Base-by-base conservation (phyloP, 352 stramenopile genomes). In the Detonula confervacea region DNA sequence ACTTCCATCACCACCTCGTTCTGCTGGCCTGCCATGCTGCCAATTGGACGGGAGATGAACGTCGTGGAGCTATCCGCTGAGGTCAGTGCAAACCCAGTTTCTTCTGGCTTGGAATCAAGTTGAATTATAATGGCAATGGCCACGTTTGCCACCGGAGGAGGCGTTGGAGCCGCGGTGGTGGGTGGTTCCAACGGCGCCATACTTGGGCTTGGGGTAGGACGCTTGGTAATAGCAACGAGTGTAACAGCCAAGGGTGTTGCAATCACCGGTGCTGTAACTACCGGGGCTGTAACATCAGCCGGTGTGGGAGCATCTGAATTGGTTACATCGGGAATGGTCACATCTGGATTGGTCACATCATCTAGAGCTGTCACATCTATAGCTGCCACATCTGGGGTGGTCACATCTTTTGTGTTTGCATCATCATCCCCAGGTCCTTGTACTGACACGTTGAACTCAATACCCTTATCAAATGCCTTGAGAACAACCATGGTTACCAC, bases 41-140 rank as follows among this genome's bases (percentile, higher is more conserved):
- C 70, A 27, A 47, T 66, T 54, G 71, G 81, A 64, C 72, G 47
- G 8, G 74, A 55, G 6, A 82, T 29, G 20, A 67, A 60, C 11
- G 74, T 77, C n/a, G 47, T 64, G 0, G 30, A 47, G 37, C 84
- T 75, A 18, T 77, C 59, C 39, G 63, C 27, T 37, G 62, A 72
- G 7, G 52, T 68, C 20, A 79, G 27, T 0, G 54, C 57, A 49
- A 79, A 79, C 12, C 59, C 60, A 54, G 70, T 79, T 39, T 79
- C 70, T 57, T 79, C 70, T 24, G 70, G 70, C 29, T 64, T 65
- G 2, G 30, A 47, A 14, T 72, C 70, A 4, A 79, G 49, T 44
- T 79, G 70, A 16, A 79, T 60, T 8, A 79, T 57, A 25, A 79
- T 33, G 25, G 61, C 70, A 72, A 79, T 46, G 12, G 56, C 30